phyloP scores from a whole-genome alignment of 495 filamentous ascomycete genomes.

The Aspergillus saccharolyticus region DNA sequence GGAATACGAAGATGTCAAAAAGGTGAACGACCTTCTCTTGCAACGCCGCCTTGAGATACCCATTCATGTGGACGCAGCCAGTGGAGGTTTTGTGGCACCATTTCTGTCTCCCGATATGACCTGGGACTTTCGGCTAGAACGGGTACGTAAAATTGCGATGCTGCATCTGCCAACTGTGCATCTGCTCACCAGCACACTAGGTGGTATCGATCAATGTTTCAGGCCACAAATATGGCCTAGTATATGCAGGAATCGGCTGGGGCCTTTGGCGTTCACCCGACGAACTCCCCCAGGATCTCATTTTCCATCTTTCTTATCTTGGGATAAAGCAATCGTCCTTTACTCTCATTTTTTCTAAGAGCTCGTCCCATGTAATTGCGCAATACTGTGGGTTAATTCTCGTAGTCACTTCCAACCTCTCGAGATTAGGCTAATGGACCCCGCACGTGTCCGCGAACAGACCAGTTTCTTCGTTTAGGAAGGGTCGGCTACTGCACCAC shows the following conservation, averaged over 20 bases:
- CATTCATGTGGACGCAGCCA: conserved; percentile 89
- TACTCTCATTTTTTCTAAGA: conserved; percentile 95
- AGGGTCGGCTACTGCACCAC: conserved; percentile 81
- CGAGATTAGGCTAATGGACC: too few relatives aligned
- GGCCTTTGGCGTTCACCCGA: conserved; percentile 80
- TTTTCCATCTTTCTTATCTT: conserved; percentile 97
- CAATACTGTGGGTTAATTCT: too few relatives aligned
- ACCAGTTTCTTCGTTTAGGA: conserved; percentile 87
- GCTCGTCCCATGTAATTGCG: conserved; percentile 85
- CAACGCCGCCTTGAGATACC: conserved; percentile 66
- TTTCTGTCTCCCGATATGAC: conserved; percentile 72
- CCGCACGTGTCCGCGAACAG: too few relatives aligned
- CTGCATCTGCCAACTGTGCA: too few relatives aligned
- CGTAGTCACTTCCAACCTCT: too few relatives aligned
- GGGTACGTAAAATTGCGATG: too few relatives aligned
- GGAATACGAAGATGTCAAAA: conserved; percentile 89
- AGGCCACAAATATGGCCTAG: conserved; percentile 78
- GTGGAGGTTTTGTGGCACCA: conserved; percentile 84
- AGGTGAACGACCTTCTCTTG: conserved; percentile 75
- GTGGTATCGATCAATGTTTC: conserved; percentile 91
- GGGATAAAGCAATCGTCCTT: conserved; percentile 90
- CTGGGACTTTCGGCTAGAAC: conserved; percentile 85
- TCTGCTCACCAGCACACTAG: too few relatives aligned
- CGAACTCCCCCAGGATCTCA: conserved; percentile 80
- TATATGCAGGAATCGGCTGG: conserved; percentile 90